These are phyloP conservation scores for Pleurotus eryngii DNA, from an alignment of 768 basidiomycete species.

Conservation along the genomic window DNA sequence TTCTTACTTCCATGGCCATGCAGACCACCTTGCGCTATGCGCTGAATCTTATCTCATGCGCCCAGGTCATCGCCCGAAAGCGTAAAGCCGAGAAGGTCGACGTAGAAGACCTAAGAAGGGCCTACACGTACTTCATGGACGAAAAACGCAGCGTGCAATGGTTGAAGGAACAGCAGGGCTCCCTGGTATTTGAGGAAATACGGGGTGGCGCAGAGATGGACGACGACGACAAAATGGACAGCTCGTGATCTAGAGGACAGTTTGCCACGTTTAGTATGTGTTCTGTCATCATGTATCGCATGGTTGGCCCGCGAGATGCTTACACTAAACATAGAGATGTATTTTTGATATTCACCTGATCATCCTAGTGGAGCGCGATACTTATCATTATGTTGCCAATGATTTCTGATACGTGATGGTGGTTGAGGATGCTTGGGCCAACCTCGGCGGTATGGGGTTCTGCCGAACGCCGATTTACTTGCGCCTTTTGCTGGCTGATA, in stretches of 20 bases:
- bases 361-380: background rate
- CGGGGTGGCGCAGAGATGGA: constrained; percentile 24
- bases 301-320: background rate
- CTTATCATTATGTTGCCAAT: constrained; percentile 1
- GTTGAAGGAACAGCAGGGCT: constrained; percentile 80
- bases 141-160: constrained; percentile 91
- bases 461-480: constrained; percentile 5
- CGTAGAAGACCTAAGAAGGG: constrained; percentile 79
- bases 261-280: background rate
- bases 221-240: constrained; percentile 30
- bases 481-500: constrained; percentile 2
- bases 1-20: constrained; percentile 85
- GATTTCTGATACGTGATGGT: background rate
- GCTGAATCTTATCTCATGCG: constrained; percentile 92
- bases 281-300: background rate
- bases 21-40: constrained; percentile 93
- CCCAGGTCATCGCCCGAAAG: constrained; percentile 79
- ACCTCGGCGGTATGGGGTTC: constrained; percentile 1
- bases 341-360: background rate
- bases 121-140: constrained; percentile 90
- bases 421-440: background rate
- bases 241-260: constrained; percentile 16
- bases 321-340: background rate
- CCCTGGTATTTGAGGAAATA: constrained; percentile 73
- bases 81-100: constrained; percentile 80